Evolutionary conservation across 2,329 filamentous ascomycete genomes (phyloP).

Genomic region (Beauveria medogensis): DNA sequence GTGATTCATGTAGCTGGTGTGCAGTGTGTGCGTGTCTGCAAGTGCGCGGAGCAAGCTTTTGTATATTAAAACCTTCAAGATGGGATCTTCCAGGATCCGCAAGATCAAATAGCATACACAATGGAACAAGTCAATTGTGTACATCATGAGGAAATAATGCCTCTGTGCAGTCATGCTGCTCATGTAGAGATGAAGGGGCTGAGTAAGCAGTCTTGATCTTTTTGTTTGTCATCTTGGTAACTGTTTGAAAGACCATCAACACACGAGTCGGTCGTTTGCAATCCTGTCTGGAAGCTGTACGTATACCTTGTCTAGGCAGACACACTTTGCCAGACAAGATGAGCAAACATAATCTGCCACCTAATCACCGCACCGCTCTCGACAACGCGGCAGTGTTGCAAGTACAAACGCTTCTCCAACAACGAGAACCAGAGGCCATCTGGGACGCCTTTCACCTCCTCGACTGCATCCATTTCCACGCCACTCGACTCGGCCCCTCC

Average conservation of each 20-base stretch:
- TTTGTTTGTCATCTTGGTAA: not conserved
- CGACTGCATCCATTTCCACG: not conserved
- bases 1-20: not conserved
- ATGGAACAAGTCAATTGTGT: no score
- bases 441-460: conserved; percentile 7
- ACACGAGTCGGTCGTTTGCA: not conserved
- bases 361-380: not conserved
- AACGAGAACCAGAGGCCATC: not conserved
- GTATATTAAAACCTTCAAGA: not conserved
- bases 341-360: not conserved
- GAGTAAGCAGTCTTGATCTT: not conserved
- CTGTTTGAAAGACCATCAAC: not conserved
- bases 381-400: not conserved
- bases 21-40: not conserved
- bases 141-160: not conserved
- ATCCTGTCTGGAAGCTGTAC: no score
- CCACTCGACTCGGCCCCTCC: not conserved
- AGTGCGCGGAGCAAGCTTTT: not conserved
- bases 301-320: no score
- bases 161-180: no score
- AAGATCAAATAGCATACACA: no score
- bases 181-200: not conserved
- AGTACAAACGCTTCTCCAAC: not conserved
- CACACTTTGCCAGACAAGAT: not conserved
- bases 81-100: not conserved